Conservation (phyloP, 352 stramenopile species). For the Phytopythium mirpurense region DNA sequence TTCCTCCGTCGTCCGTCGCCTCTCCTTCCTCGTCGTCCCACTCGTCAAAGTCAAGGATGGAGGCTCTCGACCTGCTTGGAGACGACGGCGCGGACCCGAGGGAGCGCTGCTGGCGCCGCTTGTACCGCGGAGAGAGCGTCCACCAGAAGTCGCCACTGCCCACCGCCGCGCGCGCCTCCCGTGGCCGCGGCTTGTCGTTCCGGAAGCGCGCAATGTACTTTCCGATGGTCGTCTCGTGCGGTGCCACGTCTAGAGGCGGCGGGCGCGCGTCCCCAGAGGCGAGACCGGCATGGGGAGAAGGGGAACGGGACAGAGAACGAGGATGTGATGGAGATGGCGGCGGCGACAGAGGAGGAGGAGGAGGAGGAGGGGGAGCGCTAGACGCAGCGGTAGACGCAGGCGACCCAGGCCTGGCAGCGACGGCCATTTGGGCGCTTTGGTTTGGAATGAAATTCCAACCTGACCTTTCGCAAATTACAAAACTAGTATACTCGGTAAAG, state of each 20-base stretch:
- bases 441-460: too few species aligned
- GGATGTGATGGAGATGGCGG: not conserved
- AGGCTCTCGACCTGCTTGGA: constrained; percentile 8
- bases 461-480: too few species aligned
- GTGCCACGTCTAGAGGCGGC: constrained; percentile 6
- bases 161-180: constrained; percentile 27
- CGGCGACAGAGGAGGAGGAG: not conserved
- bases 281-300: not conserved
- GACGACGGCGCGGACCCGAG: constrained; percentile 18
- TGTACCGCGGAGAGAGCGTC: constrained; percentile 28
- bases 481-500: too few species aligned
- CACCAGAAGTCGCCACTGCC: constrained; percentile 52
- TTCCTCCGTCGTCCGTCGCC: constrained; percentile 4
- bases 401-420: too few species aligned
- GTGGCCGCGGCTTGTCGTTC: constrained; percentile 38
- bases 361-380: not conserved
- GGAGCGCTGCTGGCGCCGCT: constrained; percentile 7
- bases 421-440: too few species aligned
- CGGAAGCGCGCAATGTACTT: constrained; percentile 71
- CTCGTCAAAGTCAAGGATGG: constrained; percentile 16
- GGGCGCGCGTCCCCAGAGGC: constrained; percentile 7
- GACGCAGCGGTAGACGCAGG: too few species aligned
- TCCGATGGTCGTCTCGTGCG: constrained; percentile 37
- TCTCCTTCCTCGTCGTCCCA: constrained; percentile 10
- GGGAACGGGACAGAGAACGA: not conserved